Percentiles rank a stretch among this genome's conserved stretches.
phyloP scores from a whole-genome alignment of 768 basidiomycete species.

The Xanthoconium stramineum region DNA sequence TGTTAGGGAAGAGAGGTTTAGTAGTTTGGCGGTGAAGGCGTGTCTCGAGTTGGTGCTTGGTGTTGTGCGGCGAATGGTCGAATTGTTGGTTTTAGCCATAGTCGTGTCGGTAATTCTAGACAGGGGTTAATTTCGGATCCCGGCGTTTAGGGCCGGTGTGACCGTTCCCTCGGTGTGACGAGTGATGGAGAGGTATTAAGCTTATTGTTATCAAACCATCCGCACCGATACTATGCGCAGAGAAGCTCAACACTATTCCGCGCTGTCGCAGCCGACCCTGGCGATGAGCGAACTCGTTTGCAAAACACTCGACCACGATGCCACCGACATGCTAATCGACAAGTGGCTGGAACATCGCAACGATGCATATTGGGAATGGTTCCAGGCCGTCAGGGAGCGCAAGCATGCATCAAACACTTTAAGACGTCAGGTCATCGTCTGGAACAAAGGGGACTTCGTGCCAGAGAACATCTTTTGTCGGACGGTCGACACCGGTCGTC shows the following conservation, averaged over 20 bases:
- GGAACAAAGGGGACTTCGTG: slow-evolving; percentile 69
- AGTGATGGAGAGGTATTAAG: neutral
- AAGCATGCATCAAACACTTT: slow-evolving; percentile 52
- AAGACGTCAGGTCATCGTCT: slow-evolving; percentile 47
- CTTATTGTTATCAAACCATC: slow-evolving; percentile 14
- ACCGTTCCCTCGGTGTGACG: neutral
- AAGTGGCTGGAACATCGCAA: slow-evolving; percentile 80
- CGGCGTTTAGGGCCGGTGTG: slow-evolving; percentile 28
- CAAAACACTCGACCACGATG: slow-evolving; percentile 73
- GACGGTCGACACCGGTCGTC: slow-evolving; percentile 72
- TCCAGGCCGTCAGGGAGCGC: slow-evolving; percentile 63
- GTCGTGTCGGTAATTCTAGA: neutral
- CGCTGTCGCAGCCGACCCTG: slow-evolving; percentile 61
- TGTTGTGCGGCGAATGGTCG: neutral
- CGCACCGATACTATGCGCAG: slow-evolving; percentile 17
- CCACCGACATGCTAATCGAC: slow-evolving; percentile 77
- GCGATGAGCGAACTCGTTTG: slow-evolving; percentile 77
- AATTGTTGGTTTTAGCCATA: neutral
- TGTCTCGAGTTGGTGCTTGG: neutral
- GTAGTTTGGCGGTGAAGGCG: neutral
- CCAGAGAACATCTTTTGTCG: slow-evolving; percentile 80
- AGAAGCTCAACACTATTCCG: slow-evolving; percentile 47
- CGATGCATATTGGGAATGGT: slow-evolving; percentile 77
- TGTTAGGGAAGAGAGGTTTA: slow-evolving; percentile 2
- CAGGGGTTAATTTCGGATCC: slow-evolving; percentile 6